These are phyloP conservation scores for Teratosphaeriaceae sp. DNA, from an alignment of 2,329 filamentous ascomycete genomes.

Conservation along the genomic window DNA sequence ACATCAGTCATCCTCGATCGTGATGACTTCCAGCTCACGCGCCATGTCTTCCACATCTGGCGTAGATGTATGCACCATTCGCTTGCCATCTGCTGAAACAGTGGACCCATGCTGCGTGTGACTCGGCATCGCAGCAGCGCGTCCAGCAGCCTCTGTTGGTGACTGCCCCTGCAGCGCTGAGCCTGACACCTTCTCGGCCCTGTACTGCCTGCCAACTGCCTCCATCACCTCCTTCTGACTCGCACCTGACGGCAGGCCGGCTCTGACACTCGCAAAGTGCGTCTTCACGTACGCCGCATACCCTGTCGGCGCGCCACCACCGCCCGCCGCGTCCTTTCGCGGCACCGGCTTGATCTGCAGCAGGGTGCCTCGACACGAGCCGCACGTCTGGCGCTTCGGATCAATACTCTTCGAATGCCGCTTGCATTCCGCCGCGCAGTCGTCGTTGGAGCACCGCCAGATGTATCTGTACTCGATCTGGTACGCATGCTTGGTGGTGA, in stretches of 20 bases:
- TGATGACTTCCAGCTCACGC: slow-evolving; percentile 15
- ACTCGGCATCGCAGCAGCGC: too few relatives aligned
- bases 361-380: slow-evolving; percentile 61
- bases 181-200: slow-evolving; percentile 38
- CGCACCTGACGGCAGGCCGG: slow-evolving; percentile 46
- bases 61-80: not conserved
- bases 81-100: not conserved
- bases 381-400: slow-evolving; percentile 63
- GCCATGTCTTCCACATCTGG: slow-evolving; percentile 13
- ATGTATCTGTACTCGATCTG: slow-evolving; percentile 88
- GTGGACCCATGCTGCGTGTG: too few relatives aligned
- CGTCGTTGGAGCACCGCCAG: slow-evolving; percentile 60
- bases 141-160: too few relatives aligned
- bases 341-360: slow-evolving; percentile 76
- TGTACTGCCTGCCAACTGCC: slow-evolving; percentile 57
- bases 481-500: slow-evolving; percentile 88
- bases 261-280: slow-evolving; percentile 57
- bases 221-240: slow-evolving; percentile 64
- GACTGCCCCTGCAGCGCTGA: not conserved
- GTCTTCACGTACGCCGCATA: slow-evolving; percentile 59
- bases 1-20: slow-evolving; percentile 13
- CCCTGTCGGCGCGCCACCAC: slow-evolving; percentile 34
- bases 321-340: slow-evolving; percentile 30
- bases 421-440: slow-evolving; percentile 67
- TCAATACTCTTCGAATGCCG: slow-evolving; percentile 84